Base-by-base conservation (phyloP, 1,284 basidiomycete genomes). In the Rhodotorula sp. region DNA sequence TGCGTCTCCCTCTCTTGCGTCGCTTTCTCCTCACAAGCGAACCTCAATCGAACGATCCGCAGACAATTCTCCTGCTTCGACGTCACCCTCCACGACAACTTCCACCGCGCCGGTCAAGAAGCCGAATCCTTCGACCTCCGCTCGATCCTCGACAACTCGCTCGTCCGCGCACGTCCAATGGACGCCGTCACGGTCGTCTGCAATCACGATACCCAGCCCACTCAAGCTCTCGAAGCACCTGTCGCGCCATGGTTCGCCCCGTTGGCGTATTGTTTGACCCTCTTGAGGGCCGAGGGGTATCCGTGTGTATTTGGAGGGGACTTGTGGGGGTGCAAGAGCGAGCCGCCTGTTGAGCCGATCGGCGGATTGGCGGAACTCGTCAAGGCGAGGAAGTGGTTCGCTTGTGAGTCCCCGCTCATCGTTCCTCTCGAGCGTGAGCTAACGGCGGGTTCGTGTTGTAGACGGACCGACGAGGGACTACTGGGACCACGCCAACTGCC, bases 301-400 rank as follows among this genome's bases (percentile, higher is more conserved):
- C 94, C 94, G 85, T 68, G 92, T 77, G 87, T 96, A 44, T 97
- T 97, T 81, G 92, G 92, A 72, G 93, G 93, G 13, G 94, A 97
- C 80, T 79, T 95, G 32, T 91, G 85, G 75, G 85, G 85, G 24
- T 82, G 80, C 64, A 69, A 76, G 51, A 59, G 53, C n/a, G 71
- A 69, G 20, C 59, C 66, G 17, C 17, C 32, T 13, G 62, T 59
- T 27, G 67, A 74, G 51, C 60, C 66, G 39, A 63, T 78, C 48
- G 34, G 17, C 34, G 84, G 84, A 78, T 79, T 85, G 9, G 83
- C 80, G 20, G 85, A 86, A 76, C 76, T 86, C 51, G 79, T 86
- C 65, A 79, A 55, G 27, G 67, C 73, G 24, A 53, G 72, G 36
- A 73, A 68, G 64, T 49, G 53, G 52, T 75, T 73, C 49, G 64